Conservation (phyloP, 73 alveolate genomes). For the Symbiodinium natans region DNA sequence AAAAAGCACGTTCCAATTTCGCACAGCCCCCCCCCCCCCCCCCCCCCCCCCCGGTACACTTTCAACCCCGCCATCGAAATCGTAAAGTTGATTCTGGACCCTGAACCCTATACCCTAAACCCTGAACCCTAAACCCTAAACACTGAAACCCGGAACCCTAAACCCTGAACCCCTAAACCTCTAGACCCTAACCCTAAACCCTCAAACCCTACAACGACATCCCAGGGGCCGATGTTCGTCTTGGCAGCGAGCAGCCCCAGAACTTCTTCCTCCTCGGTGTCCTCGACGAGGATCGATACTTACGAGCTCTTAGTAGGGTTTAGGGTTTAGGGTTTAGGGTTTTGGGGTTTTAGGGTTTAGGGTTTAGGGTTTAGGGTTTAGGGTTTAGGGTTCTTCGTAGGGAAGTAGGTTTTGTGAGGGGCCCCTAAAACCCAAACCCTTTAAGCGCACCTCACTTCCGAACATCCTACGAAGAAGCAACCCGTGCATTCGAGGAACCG, state of each 20-base stretch:
- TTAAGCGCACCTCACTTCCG: neutral
- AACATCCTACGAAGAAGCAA: neutral
- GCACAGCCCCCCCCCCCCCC: too few species aligned
- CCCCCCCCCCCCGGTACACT: too few species aligned
- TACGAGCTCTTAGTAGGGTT: neutral
- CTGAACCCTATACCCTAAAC: too few species aligned
- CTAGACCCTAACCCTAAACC: neutral
- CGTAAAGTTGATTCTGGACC: too few species aligned
- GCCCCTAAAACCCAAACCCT: neutral
- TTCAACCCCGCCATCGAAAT: too few species aligned
- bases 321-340: neutral
- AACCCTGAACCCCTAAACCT: too few species aligned
- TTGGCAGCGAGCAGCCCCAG: constrained; percentile 56
- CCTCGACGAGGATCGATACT: neutral
- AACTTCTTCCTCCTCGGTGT: constrained; percentile 53
- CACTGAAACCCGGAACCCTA: too few species aligned
- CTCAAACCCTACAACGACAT: neutral
- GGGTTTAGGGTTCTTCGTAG: too few species aligned
- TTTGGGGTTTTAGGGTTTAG: neutral
- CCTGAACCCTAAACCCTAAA: neutral
- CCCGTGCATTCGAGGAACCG: too few species aligned
- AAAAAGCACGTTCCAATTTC: too few species aligned
- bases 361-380: neutral
- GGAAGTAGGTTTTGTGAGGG: too few species aligned
- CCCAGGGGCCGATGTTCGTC: constrained; percentile 49